phyloP scores from a whole-genome alignment of 306 rosid species.

The Clitoria ternatea region DNA sequence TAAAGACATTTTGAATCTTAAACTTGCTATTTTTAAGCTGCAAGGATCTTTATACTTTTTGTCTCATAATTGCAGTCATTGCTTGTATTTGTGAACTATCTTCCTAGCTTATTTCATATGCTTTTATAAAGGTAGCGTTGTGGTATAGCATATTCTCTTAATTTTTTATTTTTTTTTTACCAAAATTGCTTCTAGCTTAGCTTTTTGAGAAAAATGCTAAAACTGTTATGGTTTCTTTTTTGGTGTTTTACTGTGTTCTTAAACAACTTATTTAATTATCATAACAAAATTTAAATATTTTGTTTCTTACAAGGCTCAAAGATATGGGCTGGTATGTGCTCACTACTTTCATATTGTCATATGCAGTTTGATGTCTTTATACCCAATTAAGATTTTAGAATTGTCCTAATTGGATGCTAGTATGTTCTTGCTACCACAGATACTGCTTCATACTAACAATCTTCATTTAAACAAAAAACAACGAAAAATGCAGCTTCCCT shows the following conservation, averaged over 20 bases:
- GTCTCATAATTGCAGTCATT: not conserved
- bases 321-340: not conserved
- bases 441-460: not conserved
- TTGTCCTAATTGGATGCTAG: not conserved
- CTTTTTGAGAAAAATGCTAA: not conserved
- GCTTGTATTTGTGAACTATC: not conserved
- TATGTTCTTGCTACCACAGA: slow-evolving; percentile 1
- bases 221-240: not conserved
- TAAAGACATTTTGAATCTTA: too few relatives aligned
- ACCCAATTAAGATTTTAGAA: not conserved
- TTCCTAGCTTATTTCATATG: not conserved
- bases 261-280: not conserved
- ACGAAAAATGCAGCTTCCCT: slow-evolving; percentile 31
- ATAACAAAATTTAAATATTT: not conserved
- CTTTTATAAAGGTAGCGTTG: not conserved
- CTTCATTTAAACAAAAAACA: slow-evolving; percentile 10
- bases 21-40: not conserved
- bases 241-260: not conserved
- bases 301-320: not conserved
- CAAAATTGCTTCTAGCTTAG: not conserved
- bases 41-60: not conserved
- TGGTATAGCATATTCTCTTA: not conserved
- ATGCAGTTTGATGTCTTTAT: not conserved
- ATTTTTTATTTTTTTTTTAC: too few relatives aligned
- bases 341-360: not conserved